Evolutionary conservation across 129 eudicot genomes (phyloP).

Genomic region (Centrapalus pauciflorus): DNA sequence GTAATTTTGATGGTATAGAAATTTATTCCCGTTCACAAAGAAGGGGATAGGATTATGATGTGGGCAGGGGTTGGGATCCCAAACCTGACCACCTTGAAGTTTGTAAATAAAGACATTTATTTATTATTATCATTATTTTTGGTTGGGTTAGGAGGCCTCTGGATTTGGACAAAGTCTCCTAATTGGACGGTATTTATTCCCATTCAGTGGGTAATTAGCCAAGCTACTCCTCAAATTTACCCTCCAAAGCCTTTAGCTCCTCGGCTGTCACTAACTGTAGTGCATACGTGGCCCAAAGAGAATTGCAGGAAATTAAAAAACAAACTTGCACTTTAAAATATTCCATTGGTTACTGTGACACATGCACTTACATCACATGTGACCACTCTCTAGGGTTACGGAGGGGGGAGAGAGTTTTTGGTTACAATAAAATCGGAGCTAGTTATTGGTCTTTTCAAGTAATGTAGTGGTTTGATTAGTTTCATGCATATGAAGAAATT

Average conservation of each 20-base stretch:
- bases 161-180: conserved; percentile 35
- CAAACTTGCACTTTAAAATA: not conserved
- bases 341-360: conserved; percentile 22
- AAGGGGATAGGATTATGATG: not conserved
- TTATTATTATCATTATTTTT: not conserved
- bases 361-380: conserved; percentile 30
- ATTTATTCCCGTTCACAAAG: too few relatives aligned
- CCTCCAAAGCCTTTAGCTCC: conserved; percentile 16
- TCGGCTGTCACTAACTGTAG: conserved; percentile 5
- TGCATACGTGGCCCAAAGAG: conserved; percentile 49
- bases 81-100: conserved; percentile 61
- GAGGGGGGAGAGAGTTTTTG: too few relatives aligned
- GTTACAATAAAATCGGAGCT: too few relatives aligned
- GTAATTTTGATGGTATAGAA: too few relatives aligned
- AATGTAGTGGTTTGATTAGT: not conserved
- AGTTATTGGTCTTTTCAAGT: not conserved
- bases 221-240: conserved; percentile 5
- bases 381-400: not conserved
- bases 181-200: conserved; percentile 41
- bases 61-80: conserved; percentile 45
- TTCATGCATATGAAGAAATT: not conserved
- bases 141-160: conserved; percentile 20
- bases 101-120: conserved; percentile 29
- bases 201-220: conserved; percentile 37
- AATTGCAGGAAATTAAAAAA: conserved; percentile 6